Conservation (phyloP, 192 early-diverging fungal genomes). For the Phlyctochytrium planicorne region DNA sequence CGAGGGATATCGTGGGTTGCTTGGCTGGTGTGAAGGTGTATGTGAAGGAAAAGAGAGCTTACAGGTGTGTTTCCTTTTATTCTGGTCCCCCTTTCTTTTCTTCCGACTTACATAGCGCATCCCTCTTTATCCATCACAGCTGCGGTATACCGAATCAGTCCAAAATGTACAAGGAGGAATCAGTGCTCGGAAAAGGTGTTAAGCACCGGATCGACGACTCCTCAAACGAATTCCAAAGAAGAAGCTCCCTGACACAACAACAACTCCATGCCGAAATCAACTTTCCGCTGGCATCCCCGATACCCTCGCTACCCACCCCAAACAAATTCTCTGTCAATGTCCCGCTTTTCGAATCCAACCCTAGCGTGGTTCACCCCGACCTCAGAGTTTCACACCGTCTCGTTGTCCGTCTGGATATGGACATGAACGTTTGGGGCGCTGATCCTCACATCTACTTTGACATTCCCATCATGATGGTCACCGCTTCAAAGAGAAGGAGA, state of each 20-base stretch:
- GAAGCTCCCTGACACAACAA: not conserved
- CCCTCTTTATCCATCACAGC: not conserved
- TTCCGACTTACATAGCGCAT: not conserved
- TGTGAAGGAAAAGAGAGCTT: constrained; percentile 5
- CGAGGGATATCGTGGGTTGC: constrained; percentile 7
- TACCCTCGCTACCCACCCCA: not conserved
- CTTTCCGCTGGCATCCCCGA: constrained; percentile 2
- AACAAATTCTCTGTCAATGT: not conserved
- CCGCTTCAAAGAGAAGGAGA: not conserved
- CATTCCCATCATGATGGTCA: not conserved
- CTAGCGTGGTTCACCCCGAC: not conserved
- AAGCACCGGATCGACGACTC: constrained; percentile 8
- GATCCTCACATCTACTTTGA: constrained; percentile 8
- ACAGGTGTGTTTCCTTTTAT: constrained; percentile 5
- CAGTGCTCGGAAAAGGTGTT: not conserved
- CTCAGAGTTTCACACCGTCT: constrained; percentile 8
- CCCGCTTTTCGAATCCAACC: not conserved
- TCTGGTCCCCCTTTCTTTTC: not conserved
- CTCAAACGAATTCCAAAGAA: not conserved
- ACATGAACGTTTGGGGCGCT: not conserved
- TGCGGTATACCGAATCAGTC: constrained; percentile 4
- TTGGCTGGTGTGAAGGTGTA: not conserved
- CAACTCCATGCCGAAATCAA: constrained; percentile 9
- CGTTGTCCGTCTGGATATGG: constrained; percentile 5
- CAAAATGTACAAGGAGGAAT: constrained; percentile 4